Percentiles rank a stretch among this genome's conserved stretches.
phyloP scores from a whole-genome alignment of 2,329 filamentous ascomycete genomes.

The Aulographum hederae region DNA sequence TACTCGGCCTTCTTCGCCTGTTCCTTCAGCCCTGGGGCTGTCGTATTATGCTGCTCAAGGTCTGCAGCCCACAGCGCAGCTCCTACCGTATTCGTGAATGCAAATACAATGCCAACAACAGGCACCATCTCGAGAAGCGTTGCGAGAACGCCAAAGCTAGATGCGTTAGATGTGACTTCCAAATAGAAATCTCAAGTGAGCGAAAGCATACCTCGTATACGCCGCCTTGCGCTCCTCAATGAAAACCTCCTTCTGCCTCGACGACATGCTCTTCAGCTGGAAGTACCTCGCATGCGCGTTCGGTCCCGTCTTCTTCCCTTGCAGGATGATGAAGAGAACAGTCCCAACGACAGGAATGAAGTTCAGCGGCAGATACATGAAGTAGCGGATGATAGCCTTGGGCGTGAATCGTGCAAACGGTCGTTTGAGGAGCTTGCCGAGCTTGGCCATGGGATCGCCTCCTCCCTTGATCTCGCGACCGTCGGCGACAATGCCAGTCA shows the following conservation, averaged over 20 bases:
- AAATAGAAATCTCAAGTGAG: neutral
- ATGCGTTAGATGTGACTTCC: conserved; percentile 4
- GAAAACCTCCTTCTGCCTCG: conserved; percentile 46
- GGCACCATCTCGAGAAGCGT: conserved; percentile 66
- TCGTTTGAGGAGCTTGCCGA: conserved; percentile 33
- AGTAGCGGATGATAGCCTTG: conserved; percentile 45
- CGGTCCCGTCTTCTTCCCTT: conserved; percentile 37
- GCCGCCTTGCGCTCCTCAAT: conserved; percentile 51
- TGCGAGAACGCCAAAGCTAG: conserved; percentile 48
- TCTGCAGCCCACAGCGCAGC: conserved; percentile 72
- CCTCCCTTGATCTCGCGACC: conserved; percentile 47
- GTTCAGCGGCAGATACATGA: conserved; percentile 73
- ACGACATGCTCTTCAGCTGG: conserved; percentile 71
- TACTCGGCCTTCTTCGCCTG: conserved; percentile 11
- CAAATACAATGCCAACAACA: conserved; percentile 57
- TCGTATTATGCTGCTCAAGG: conserved; percentile 14
- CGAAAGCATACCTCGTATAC: conserved; percentile 53
- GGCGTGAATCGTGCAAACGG: conserved; percentile 29
- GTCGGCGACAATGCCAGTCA: conserved; percentile 41
- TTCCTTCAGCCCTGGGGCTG: conserved; percentile 14
- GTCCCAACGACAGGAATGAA: conserved; percentile 85
- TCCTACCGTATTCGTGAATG: conserved; percentile 76
- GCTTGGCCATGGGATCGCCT: conserved; percentile 29
- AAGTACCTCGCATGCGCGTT: conserved; percentile 54
- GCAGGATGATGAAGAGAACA: conserved; percentile 57